Evolutionary conservation across 139 green algal species (phyloP).

Genomic region (Tetraselmis striata): DNA sequence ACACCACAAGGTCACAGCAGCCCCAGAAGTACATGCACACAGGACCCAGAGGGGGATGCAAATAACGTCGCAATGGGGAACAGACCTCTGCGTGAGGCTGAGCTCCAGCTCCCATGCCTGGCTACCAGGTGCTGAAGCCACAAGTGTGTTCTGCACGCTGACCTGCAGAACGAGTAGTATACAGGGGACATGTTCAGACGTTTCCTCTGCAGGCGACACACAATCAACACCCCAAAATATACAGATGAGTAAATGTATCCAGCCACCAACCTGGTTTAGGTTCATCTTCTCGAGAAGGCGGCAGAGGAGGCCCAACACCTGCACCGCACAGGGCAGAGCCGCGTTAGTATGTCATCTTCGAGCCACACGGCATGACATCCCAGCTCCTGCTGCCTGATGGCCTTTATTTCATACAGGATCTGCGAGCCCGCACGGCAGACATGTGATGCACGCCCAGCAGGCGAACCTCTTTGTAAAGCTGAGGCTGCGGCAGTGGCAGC

Average conservation of each 20-base stretch:
- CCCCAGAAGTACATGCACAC: no score
- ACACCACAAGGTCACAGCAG: no score
- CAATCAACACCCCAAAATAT: background rate
- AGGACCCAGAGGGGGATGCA: no score
- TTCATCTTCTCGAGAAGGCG: background rate
- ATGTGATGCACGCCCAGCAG: no score
- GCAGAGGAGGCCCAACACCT: background rate
- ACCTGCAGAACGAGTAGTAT: background rate
- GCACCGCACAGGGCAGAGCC: background rate
- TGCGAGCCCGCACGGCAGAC: background rate
- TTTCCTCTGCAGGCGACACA: no score
- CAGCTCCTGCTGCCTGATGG: no score
- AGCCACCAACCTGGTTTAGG: background rate
- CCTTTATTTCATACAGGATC: background rate
- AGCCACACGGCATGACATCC: no score
- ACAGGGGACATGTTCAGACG: no score
- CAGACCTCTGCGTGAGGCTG: background rate
- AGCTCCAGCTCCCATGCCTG: background rate
- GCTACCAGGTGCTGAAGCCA: background rate
- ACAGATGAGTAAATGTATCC: background rate
- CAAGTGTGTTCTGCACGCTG: background rate
- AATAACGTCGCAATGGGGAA: no score
- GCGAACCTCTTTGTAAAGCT: background rate
- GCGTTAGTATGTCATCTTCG: no score
- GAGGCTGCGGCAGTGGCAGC: conserved; percentile 23